Base-by-base conservation (phyloP, 176 grass and related monocot species). In the Hordeum marinum region DNA sequence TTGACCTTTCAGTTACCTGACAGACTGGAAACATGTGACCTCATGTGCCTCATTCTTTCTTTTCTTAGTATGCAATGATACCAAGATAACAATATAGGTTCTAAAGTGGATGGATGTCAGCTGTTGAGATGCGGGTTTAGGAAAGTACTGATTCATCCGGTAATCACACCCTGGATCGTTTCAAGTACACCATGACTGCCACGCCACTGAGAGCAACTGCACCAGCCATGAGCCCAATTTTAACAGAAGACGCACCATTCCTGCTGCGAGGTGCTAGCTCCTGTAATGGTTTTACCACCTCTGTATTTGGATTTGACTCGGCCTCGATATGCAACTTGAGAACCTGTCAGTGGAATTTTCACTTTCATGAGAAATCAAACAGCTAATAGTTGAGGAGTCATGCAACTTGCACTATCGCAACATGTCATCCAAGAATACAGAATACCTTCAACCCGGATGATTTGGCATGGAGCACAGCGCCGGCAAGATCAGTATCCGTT, bases 361-460 rank as follows among this genome's bases (percentile, higher is more conserved):
- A 79, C 18, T 78, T 65, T 65, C 23, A 62, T 92, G 72, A 62
- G 69, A 18, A 70, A 65, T 60, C 25, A 90, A 80, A 55, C 59
- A 85, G 32, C 14, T 15, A 14, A 59, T 45, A 82, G 20, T 42
- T 54, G 32, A 60, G 69, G 66, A 77, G 32, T 17, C 11, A 69
- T 43, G 76, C 26, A 72, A 42, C 43, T 76, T 37, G 26, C 45
- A 68, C 5, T 35, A 52, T 62, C 32, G 11, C 54, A 57, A 57
- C 54, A 75, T 34, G 32, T 34, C 18, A 23, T 73, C 20, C 10
- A 75, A 55, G 11, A 85, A 82, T 23, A 52, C 63, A 46, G 46
- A 64, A 69, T 57, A 99, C 96, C 96, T 99, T 99, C 76, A 88
- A 71, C n/a, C 96, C 96, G 8, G 90, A 88, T 63, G 88, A 96